These are phyloP conservation scores for Elsinoe australis DNA, from an alignment of 2,329 filamentous ascomycete genomes.

Conservation along the genomic window DNA sequence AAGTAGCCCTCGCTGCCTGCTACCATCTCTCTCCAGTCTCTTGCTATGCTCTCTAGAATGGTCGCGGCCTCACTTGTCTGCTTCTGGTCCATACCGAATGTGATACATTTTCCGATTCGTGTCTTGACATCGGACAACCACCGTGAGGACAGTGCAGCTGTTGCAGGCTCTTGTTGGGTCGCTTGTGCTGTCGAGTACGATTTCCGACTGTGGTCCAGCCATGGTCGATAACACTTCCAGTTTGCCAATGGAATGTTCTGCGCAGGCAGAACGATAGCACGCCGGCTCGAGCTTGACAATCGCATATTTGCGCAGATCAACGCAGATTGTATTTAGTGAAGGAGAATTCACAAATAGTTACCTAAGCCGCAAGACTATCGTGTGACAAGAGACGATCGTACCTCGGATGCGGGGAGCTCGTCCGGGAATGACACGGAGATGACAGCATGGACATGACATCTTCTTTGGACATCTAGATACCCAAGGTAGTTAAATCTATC, in stretches of 20 bases:
- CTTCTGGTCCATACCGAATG: slow-evolving; percentile 56
- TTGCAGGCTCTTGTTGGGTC: slow-evolving; percentile 23
- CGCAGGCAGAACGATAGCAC: background rate
- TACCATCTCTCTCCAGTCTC: slow-evolving; percentile 63
- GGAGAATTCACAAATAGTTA: no score
- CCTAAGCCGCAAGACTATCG: background rate
- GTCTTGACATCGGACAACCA: slow-evolving; percentile 64
- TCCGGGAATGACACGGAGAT: slow-evolving; percentile 9
- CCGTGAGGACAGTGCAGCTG: slow-evolving; percentile 41
- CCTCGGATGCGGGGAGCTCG: background rate
- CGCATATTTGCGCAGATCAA: background rate
- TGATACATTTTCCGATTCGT: slow-evolving; percentile 66
- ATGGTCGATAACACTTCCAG: background rate
- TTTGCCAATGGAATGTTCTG: background rate
- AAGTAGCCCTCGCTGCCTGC: slow-evolving; percentile 71
- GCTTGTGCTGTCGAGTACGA: slow-evolving; percentile 5
- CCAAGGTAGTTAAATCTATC: no score
- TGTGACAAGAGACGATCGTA: background rate
- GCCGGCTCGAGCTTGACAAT: background rate
- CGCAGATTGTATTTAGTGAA: no score
- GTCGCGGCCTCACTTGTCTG: slow-evolving; percentile 53
- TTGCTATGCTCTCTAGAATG: slow-evolving; percentile 53
- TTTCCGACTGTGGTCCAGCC: background rate
- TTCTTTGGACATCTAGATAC: no score
- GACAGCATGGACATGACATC: slow-evolving; percentile 5